Conservation (phyloP, 345 rosid species). For the Eucalyptus shirleyi region DNA sequence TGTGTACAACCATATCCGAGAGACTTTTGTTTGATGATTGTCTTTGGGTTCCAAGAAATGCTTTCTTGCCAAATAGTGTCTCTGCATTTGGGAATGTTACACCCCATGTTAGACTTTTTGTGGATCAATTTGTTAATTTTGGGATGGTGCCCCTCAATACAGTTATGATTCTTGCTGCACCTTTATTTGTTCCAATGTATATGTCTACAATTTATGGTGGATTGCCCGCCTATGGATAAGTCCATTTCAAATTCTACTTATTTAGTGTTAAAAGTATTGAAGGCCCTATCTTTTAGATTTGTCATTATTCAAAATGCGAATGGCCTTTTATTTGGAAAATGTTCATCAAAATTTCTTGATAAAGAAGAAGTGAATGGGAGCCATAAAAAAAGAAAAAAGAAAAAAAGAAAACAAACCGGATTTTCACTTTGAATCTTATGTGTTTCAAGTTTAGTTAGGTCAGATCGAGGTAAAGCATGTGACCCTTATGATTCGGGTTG, state of each 20-base stretch:
- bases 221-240: constrained; percentile 13
- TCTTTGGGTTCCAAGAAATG: constrained; percentile 7
- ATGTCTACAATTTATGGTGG: constrained; percentile 12
- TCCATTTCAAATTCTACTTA: not conserved
- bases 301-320: no score
- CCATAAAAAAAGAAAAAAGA: no score
- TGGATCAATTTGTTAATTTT: constrained; percentile 7
- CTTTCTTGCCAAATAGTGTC: constrained; percentile 11
- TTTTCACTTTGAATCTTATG: no score
- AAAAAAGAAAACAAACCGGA: no score
- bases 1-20: not conserved
- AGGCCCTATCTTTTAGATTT: not conserved
- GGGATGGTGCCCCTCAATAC: constrained; percentile 15
- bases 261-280: not conserved
- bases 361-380: no score
- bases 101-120: constrained; percentile 2
- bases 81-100: constrained; percentile 19
- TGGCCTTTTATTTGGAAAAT: no score
- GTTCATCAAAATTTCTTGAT: no score
- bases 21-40: not conserved
- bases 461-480: rapidly evolving
- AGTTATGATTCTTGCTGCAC: not conserved
- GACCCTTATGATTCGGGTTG: no score
- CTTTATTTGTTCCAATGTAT: constrained; percentile 3
- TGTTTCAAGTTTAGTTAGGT: no score